These are phyloP conservation scores for Sugiyamaella floridensis DNA, from an alignment of 805 yeast species.

Conservation along the genomic window DNA sequence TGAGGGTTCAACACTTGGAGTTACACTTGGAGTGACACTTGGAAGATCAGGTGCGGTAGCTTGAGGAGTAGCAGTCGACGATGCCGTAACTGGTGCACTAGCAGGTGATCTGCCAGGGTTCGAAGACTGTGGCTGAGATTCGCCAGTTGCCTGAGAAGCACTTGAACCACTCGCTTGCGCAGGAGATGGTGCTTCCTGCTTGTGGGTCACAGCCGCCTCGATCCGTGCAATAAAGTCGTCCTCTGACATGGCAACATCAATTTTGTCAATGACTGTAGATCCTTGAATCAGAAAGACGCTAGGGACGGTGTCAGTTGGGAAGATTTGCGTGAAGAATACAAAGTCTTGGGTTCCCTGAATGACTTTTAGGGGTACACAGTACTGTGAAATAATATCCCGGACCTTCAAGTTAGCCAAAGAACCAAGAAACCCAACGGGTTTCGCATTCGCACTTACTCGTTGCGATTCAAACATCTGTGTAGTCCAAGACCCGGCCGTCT, in stretches of 20 bases:
- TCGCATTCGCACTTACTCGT: background rate
- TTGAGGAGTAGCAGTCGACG: background rate
- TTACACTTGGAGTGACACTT: background rate
- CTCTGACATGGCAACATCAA: slow-evolving; percentile 31
- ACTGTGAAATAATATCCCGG: background rate
- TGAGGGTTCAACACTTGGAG: background rate
- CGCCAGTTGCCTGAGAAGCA: background rate
- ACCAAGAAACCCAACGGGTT: background rate
- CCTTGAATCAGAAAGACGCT: slow-evolving; percentile 48
- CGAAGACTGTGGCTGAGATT: background rate
- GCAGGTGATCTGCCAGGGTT: background rate
- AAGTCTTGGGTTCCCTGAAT: slow-evolving; percentile 39
- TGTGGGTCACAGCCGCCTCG: background rate
- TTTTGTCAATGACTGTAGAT: slow-evolving; percentile 41
- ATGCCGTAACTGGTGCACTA: background rate
- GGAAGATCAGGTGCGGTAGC: background rate
- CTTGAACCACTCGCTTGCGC: background rate
- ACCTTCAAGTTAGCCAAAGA: background rate
- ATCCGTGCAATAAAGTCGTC: slow-evolving; percentile 13
- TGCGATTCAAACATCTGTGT: background rate
- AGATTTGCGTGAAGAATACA: slow-evolving; percentile 46
- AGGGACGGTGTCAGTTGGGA: slow-evolving; percentile 46
- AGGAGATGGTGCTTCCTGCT: too few species aligned
- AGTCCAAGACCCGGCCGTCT: slow-evolving; percentile 6
- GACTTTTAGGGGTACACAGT: slow-evolving; percentile 39